Conservation (phyloP, 208 protist species). For the Leishmania arabica region DNA sequence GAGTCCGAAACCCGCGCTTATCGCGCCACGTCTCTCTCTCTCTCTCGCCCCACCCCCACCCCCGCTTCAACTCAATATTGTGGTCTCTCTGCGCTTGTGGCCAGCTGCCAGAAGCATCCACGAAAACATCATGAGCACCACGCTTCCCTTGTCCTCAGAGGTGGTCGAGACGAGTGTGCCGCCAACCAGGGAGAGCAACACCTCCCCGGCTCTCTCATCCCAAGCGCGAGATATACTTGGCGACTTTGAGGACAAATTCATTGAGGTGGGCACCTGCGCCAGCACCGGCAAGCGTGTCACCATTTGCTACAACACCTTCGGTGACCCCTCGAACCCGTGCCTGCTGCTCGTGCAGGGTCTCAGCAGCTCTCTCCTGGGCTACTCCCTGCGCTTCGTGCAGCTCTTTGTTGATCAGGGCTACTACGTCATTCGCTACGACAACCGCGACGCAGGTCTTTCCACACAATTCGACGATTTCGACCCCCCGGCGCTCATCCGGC, state of each 20-base stretch:
- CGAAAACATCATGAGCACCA: background rate
- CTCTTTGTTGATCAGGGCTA: constrained; percentile 49
- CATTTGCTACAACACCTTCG: constrained; percentile 84
- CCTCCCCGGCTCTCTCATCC: constrained; percentile 10
- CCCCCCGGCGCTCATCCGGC: constrained; percentile 39
- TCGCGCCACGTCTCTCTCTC: background rate
- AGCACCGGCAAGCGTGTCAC: constrained; percentile 62
- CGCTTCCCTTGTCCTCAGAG: background rate
- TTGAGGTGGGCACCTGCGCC: constrained; percentile 56
- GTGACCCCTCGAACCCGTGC: constrained; percentile 55
- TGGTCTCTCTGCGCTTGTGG: background rate
- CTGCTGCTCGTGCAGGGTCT: constrained; percentile 73
- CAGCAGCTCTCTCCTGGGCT: constrained; percentile 33
- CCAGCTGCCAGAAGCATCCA: background rate
- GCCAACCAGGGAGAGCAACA: background rate
- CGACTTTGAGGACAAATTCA: constrained; percentile 50
- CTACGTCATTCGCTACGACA: constrained; percentile 84
- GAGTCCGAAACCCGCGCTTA: background rate
- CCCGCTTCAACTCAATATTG: background rate
- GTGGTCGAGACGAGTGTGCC: background rate
- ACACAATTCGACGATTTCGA: constrained; percentile 57
- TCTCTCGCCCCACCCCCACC: no score
- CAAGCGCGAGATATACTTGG: constrained; percentile 17
- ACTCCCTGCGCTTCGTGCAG: constrained; percentile 40
- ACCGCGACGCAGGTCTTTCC: constrained; percentile 69